Base-by-base conservation (phyloP, 1,139 yeast genomes). In the Tardiomyces digboiensis region DNA sequence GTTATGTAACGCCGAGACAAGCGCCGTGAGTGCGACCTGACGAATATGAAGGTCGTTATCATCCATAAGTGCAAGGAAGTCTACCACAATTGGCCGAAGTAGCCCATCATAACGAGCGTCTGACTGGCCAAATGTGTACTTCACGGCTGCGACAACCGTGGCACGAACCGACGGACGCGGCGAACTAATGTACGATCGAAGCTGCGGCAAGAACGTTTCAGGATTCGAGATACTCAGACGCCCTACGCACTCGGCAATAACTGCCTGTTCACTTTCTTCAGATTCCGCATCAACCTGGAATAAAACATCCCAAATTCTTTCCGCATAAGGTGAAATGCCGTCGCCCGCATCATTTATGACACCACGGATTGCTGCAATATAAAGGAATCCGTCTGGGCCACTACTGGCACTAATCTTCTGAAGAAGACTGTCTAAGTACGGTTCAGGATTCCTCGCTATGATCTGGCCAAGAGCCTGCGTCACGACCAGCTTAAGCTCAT, bases 1-100 rank as follows among this genome's bases (percentile, higher is more conserved):
- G 54, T 74, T 79, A 60, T 80, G 83, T 29, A 80, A 64, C 0
- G 80, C 80, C 4, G 84, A 72, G 13, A 79, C 72, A 42, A 82
- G 61, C 14, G 82, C 78, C 10, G 79, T 74, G 38, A 80, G 67
- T 1, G 82, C 74, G 19, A 77, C 68, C 56, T 79, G 83, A 52
- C 82, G 49, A 42, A 60, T 54, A 19, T 52, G 53, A 21, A 57
- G 39, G 41, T 57, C 55, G 20, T 50, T 42, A 42, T 61, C 63
- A 37, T 63, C 59, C 42, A 71, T 56, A 26, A 58, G 57, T 2
- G 64, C 56, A 38, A 71, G 47, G 44, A 65, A 61, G 44, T 67
- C 70, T 3, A 66, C 63, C 13, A 68, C 62, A n/a, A 61, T 51
- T 2, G 62, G 64, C 36, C 58, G 46, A 36, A 63, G 45, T 12